Base-by-base conservation (phyloP, 345 rosid species). In the Balakata baccata region DNA sequence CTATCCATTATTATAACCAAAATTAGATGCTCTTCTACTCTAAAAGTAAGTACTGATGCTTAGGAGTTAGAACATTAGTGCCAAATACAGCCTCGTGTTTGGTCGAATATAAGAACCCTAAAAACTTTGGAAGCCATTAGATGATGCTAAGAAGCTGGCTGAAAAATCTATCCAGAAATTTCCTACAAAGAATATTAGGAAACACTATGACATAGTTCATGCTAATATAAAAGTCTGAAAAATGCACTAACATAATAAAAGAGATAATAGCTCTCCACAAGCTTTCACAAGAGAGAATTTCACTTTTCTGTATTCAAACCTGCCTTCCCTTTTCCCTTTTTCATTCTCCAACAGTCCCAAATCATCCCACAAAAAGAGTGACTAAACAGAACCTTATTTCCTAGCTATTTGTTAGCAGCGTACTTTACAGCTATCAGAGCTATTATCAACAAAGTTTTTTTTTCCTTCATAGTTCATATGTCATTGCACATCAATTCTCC, bases 381-480 rank as follows among this genome's bases (percentile, higher is more conserved):
- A 54, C 59, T 57, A 68, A 61, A 68, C 12, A 29, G 47, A 37
- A 51, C 23, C 41, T 68, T 14, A 61, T 38, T 54, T 59, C 51
- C 43, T 59, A 37, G 39, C 16, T 29, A 14, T 47, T 37, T 68
- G 17, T 39, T 18, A 63, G 10, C 29, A n/a, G 58, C 54, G 23
- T 47, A 25, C 34, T 11, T 49, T 18, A 64, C 18, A 29, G 12
- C 17, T 53, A 61, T 68, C 59, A 60, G 50, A 61, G 51, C 61
- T 34, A 22, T 63, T 38, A 49, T 13, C 60, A 69, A 22, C 45
- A 34, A 3, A 39, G 29, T 38, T 22, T 11, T 51, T 52, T 61
- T 61, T n/a, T n/a, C n/a, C n/a, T n/a, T n/a, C n/a, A n/a, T n/a
- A n/a, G 17, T 20, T 18, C 39, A 20, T 38, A 25, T 13, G 20